Conservation (phyloP, 169 alveolate genomes). For the Babesia ovis region DNA sequence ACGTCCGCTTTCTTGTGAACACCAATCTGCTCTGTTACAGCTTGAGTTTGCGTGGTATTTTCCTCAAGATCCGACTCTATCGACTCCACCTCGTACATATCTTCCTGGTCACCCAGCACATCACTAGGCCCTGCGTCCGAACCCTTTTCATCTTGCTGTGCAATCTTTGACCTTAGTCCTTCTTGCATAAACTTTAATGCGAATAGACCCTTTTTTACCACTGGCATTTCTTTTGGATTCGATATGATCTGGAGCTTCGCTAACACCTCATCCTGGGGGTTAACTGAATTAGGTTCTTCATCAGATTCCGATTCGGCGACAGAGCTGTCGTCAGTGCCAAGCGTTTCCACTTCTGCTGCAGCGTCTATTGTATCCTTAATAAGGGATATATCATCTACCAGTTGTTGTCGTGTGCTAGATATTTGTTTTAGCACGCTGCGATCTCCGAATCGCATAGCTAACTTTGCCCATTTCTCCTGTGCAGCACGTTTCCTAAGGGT, state of each 20-base stretch:
- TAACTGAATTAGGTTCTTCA: not conserved
- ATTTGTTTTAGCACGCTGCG: conserved; percentile 66
- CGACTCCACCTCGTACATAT: conserved; percentile 26
- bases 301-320: conserved; percentile 3
- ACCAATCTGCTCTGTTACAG: too few relatives aligned
- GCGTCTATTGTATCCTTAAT: conserved; percentile 33
- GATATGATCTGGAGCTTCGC: conserved; percentile 48
- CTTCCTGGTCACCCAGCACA: conserved; percentile 13
- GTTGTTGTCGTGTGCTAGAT: conserved; percentile 69
- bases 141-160: conserved; percentile 6
- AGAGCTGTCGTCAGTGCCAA: not conserved
- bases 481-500: conserved; percentile 71
- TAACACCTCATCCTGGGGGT: conserved; percentile 37
- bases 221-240: conserved; percentile 27
- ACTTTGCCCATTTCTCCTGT: conserved; percentile 78
- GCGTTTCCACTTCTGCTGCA: conserved; percentile 20
- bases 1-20: not conserved
- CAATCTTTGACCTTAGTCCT: conserved; percentile 18
- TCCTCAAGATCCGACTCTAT: conserved; percentile 1
- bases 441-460: conserved; percentile 80
- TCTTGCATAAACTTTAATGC: conserved; percentile 54
- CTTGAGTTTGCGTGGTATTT: too few relatives aligned
- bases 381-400: conserved; percentile 55
- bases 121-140: not conserved
- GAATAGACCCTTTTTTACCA: conserved; percentile 57